Evolutionary conservation across 306 rosid species (phyloP), one percentile per base, ranked within the genome.

Genomic region (Cucumis melo): DNA sequence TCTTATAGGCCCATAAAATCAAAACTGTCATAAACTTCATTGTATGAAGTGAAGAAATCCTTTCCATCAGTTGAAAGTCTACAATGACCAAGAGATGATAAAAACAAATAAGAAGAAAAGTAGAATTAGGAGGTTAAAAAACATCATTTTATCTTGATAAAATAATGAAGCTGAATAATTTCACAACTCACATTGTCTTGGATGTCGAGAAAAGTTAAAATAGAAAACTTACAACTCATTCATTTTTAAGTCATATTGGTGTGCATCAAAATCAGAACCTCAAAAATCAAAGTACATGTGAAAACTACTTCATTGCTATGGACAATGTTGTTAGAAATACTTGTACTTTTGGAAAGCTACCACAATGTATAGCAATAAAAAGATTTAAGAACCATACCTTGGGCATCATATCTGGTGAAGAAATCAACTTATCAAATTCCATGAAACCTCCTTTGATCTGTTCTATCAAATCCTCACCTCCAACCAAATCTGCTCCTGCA

Each of bases 371-470:
- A 46, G 81, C 38, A 59, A 76, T 60, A 76, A 84, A 73, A 59
- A 81, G 73, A 78, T 54, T 79, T 56, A 74, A 70, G 81, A 85
- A 82, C 71, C 80, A 80, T 87, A 91, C 98, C 98, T 94, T 94
- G 21, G 98, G 96, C 98, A 94, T 94, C 98, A 94, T 91, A 83
- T 95, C 99, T 48, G 99, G 99, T 44, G 99, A 95, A 82, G 99
- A 96, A 85, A 95, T 95, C 63, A 95, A 81, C 86, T 95, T 95
- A 80, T 95, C 99, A 78, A 95, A 95, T n/a, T 95, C 97, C 99
- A 95, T 95, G 84, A 90, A 95, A 48, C 99, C 99, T 79, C 89
- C 93, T 88, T 87, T 95, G 65, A 95, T 95, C 85, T 95, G 95
- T 86, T 90, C 97, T 84, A 95, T 95, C 90, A 92, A 86, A 85